Base-by-base conservation (phyloP, 352 stramenopile species). In the Thalassiosira mediterranea region DNA sequence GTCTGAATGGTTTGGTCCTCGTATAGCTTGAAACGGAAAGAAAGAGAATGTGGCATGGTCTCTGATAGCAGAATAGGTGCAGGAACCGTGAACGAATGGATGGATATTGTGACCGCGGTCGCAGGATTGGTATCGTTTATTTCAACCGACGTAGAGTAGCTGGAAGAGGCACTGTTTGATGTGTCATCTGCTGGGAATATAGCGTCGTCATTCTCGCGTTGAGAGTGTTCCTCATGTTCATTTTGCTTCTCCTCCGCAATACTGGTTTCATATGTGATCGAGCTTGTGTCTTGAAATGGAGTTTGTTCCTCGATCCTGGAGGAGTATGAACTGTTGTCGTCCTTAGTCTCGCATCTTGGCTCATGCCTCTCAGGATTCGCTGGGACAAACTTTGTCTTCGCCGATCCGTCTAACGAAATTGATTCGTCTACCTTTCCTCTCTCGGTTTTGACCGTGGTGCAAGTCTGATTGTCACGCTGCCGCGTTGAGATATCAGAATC, bases 11-110 rank as follows among this genome's bases (percentile, higher is more conserved):
- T 69, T 40, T 37, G 21, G 8, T 63, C 46, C 38, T 65, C 70
- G 1, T 59, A 46, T 4, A 69, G n/a, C 31, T 79, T 79, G 13
- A 79, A 59, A 29, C 44, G 28, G 46, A 79, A 73, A 10, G 32
- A 62, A 4, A 10, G 32, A 62, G 2, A 62, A 26, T 65, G 34
- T 44, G 62, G 60, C 1, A 73, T 0, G 5, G 48, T 34, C 47
- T 67, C 44, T 10, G 11, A 3, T 51, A 25, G 25, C 34, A 21
- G 13, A n/a, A 11, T 37, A 26, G 3, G 8, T 40, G 17, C 34
- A 46, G 60, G 25, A 13, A 21, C 19, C 32, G 53, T 40, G 42
- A 79, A 73, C n/a, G 60, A 69, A 1, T 47, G 38, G 15, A 73
- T 23, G 26, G 21, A 63, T n/a, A 79, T 56, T 2, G 19, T 49